These are phyloP conservation scores for Xylaria sp. DNA, from an alignment of 2,329 filamentous ascomycete species.

Conservation along the genomic window DNA sequence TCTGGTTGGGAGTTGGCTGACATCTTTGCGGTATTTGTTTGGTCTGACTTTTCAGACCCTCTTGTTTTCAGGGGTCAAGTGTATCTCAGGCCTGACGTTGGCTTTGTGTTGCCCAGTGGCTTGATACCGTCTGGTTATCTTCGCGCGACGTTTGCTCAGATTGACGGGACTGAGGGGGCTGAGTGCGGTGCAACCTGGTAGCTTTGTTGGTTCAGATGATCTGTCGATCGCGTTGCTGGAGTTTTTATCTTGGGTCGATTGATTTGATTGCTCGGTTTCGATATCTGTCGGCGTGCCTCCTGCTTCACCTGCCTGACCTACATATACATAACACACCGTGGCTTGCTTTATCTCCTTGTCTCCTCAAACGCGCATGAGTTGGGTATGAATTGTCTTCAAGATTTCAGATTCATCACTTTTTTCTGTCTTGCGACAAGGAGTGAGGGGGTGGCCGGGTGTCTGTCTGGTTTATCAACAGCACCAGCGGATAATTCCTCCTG, in stretches of 20 bases:
- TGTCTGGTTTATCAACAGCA: not conserved
- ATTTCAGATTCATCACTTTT: not conserved
- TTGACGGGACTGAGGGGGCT: not conserved
- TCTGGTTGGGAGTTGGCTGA: conserved; percentile 29
- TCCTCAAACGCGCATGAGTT: not conserved
- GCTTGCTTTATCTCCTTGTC: not conserved
- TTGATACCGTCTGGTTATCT: not conserved
- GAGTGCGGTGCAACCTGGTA: not conserved
- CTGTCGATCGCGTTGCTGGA: not conserved
- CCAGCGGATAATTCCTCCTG: not conserved
- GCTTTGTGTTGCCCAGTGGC: not conserved
- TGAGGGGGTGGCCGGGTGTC: not conserved
- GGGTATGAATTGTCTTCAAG: not conserved
- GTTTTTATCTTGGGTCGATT: not conserved
- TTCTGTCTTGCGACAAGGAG: not conserved
- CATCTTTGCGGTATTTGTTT: conserved; percentile 7
- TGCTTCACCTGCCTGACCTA: too few relatives aligned
- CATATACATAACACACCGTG: too few relatives aligned
- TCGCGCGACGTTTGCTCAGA: not conserved
- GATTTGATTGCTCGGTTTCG: not conserved
- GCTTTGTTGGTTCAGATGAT: not conserved
- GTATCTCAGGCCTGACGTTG: not conserved
- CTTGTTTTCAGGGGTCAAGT: too few relatives aligned
- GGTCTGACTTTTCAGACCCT: not conserved
- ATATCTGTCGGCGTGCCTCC: not conserved